Evolutionary conservation across 495 filamentous ascomycete species (phyloP), one percentile per base, ranked within the genome.

Genomic region (Neurospora africana): DNA sequence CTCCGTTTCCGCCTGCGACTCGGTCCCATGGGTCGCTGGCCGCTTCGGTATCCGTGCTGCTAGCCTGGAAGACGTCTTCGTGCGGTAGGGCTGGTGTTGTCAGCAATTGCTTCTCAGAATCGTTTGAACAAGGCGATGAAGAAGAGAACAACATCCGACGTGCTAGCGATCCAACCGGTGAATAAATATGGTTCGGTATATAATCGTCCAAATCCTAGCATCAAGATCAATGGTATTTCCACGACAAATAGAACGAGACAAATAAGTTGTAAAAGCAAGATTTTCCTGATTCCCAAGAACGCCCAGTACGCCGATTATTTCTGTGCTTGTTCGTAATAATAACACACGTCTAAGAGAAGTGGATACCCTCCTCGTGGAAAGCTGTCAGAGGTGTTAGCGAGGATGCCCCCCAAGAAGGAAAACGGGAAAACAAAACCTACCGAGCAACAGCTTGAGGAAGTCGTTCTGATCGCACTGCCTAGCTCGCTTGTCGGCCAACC

Each of bases 341-440:
- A 61, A 61, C 15, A 61, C 23, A 33, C 27, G 53, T 33, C 53
- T 61, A 97, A 70, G 88, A 92, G 84, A 98, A 98, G 83, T 97
- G 94, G 73, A 97, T 95, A 19, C 93, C 93, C 78, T 97, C 92
- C 72, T 92, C 87, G 79, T 97, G 96, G 81, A 97, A 94, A 38
- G 78, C 39, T 77, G 47, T 58, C 13, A 23, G 27, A 27, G 5
- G 5, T 69, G 53, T 72, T 69, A 77, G 88, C 41, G 37, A 69
- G 27, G 27, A 19, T 4, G 11, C 33, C 87, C 85, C 8, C 68
- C 7, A 9, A 1, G 19, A 69, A n/a, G n/a, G 5, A 3, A 17
- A 27, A 23, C 1, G 13, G 19, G 47, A 4, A 6, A 3, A 17
- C 13, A 9, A 2, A 27, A 73, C 76, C 38, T 72, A 78, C 76